Evolutionary conservation across 805 yeast genomes (phyloP).

Genomic region (Komagataella kurtzmanii): DNA sequence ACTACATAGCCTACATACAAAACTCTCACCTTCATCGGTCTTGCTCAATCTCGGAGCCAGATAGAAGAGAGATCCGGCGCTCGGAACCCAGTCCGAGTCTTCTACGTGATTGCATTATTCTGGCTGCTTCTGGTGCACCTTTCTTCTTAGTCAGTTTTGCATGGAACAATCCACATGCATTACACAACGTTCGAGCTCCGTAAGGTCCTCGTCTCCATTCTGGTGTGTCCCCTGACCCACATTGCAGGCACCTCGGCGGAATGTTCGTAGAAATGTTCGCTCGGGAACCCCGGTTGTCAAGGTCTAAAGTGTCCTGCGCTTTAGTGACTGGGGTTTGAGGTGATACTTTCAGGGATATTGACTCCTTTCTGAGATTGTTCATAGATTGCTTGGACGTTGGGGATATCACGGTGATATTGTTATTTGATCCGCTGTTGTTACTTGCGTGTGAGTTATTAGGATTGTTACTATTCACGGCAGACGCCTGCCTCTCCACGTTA

Average conservation of each 20-base stretch:
- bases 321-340: constrained; percentile 1
- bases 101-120: constrained; percentile 17
- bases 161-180: constrained; percentile 81
- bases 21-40: neutral
- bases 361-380: neutral
- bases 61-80: constrained; percentile 10
- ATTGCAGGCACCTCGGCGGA: constrained; percentile 41
- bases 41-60: neutral
- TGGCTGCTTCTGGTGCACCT: constrained; percentile 28
- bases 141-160: constrained; percentile 41
- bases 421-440: neutral
- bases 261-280: constrained; percentile 11
- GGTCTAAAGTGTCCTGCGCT: constrained; percentile 3
- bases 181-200: constrained; percentile 73
- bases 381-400: neutral
- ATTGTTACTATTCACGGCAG: neutral
- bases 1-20: neutral
- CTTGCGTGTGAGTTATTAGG: neutral
- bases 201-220: constrained; percentile 92
- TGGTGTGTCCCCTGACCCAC: constrained; percentile 66
- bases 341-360: neutral
- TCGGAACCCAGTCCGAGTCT: constrained; percentile 16
- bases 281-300: neutral
- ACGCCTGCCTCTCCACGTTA: neutral
- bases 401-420: neutral